Evolutionary conservation across 805 yeast species (phyloP).

Genomic region (Pichia cephalocereana): DNA sequence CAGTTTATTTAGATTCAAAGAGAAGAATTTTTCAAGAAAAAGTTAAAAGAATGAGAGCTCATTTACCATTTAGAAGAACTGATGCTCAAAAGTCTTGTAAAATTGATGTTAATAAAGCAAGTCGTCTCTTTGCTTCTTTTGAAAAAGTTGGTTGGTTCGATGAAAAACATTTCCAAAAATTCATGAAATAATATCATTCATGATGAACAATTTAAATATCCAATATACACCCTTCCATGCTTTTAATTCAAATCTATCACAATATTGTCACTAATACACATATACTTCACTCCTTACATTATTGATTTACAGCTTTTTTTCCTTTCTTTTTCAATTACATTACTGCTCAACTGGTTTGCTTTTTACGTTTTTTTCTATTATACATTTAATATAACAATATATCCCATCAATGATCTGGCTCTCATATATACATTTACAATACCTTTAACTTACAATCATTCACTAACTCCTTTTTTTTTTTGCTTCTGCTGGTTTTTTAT

Average conservation of each 20-base stretch:
- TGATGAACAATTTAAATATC: too few relatives aligned
- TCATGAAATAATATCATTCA: slow-evolving; percentile 16
- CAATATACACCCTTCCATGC: too few relatives aligned
- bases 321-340: too few relatives aligned
- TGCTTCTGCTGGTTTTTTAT: too few relatives aligned
- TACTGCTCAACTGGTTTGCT: background rate
- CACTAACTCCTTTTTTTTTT: too few relatives aligned
- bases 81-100: slow-evolving; percentile 98
- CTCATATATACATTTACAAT: too few relatives aligned
- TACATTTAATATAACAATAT: too few relatives aligned
- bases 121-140: slow-evolving; percentile 80
- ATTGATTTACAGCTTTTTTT: background rate
- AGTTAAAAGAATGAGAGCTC: slow-evolving; percentile 60
- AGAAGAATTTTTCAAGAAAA: slow-evolving; percentile 84
- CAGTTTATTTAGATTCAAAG: slow-evolving; percentile 70
- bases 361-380: background rate
- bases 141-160: slow-evolving; percentile 90
- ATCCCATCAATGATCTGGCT: too few relatives aligned
- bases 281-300: too few relatives aligned
- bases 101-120: slow-evolving; percentile 94
- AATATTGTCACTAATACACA: too few relatives aligned
- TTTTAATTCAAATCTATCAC: too few relatives aligned
- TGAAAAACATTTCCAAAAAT: slow-evolving; percentile 56
- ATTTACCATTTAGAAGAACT: slow-evolving; percentile 84
- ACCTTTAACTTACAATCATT: too few relatives aligned